These are phyloP conservation scores for Calonectria multiphialidica DNA, from an alignment of 2,329 filamentous ascomycete genomes.

Conservation along the genomic window DNA sequence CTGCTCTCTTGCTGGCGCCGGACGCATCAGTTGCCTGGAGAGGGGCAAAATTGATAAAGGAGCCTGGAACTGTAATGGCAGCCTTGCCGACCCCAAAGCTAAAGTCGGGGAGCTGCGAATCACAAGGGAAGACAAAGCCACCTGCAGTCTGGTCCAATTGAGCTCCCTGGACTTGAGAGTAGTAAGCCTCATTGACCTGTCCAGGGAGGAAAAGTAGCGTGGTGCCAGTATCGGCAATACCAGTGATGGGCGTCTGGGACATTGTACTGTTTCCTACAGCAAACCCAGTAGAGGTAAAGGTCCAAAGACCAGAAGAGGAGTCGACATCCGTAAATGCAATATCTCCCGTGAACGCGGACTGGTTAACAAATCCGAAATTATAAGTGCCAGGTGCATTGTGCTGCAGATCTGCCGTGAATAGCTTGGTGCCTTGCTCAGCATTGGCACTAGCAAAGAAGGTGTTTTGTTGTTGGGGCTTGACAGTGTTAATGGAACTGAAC, in stretches of 20 bases:
- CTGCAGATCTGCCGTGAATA: constrained; percentile 79
- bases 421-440: constrained; percentile 33
- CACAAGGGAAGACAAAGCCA: constrained; percentile 62
- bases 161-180: constrained; percentile 59
- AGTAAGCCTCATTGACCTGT: constrained; percentile 62
- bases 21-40: neutral
- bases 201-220: constrained; percentile 72
- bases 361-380: constrained; percentile 80
- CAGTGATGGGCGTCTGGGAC: constrained; percentile 45
- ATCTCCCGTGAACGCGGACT: constrained; percentile 70
- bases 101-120: constrained; percentile 60
- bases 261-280: constrained; percentile 47
- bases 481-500: constrained; percentile 58
- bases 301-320: constrained; percentile 72
- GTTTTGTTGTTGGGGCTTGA: constrained; percentile 53
- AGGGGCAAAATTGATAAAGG: constrained; percentile 66
- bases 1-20: neutral
- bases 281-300: constrained; percentile 56
- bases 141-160: constrained; percentile 52
- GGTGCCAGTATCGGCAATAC: constrained; percentile 71
- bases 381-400: constrained; percentile 69
- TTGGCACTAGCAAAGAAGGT: constrained; percentile 56
- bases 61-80: constrained; percentile 67
- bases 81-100: constrained; percentile 68
- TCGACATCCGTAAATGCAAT: constrained; percentile 74